These are phyloP conservation scores for Escovopsis sp. DNA, from an alignment of 2,329 filamentous ascomycete species.

Conservation along the genomic window DNA sequence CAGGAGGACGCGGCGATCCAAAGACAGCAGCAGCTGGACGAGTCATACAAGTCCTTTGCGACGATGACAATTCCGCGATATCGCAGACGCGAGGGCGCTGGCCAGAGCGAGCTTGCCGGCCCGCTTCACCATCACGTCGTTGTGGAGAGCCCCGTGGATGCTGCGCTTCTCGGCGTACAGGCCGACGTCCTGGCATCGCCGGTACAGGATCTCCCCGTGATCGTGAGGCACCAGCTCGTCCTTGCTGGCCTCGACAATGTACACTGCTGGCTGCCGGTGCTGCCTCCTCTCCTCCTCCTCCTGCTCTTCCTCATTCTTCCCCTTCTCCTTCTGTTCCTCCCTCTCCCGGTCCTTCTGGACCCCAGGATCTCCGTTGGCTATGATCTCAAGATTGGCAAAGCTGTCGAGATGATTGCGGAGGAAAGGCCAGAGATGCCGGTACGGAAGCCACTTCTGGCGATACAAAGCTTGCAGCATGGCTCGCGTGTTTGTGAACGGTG, in stretches of 20 bases:
- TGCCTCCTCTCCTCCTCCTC: no score
- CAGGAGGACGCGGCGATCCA: no score
- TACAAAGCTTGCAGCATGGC: slow-evolving; percentile 60
- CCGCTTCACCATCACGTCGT: slow-evolving; percentile 33
- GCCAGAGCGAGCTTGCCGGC: slow-evolving; percentile 30
- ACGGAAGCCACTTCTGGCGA: slow-evolving; percentile 67
- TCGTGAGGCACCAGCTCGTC: slow-evolving; percentile 42
- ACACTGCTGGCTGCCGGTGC: slow-evolving; percentile 20
- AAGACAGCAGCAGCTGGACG: no score
- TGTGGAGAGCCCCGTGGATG: slow-evolving; percentile 38
- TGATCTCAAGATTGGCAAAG: slow-evolving; percentile 31
- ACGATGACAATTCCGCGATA: slow-evolving; percentile 4
- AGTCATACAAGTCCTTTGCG: neutral
- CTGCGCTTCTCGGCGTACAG: slow-evolving; percentile 28
- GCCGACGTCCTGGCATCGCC: slow-evolving; percentile 31
- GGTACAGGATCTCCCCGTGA: slow-evolving; percentile 30
- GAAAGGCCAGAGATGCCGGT: slow-evolving; percentile 59
- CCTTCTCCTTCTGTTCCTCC: no score
- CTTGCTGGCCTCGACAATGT: slow-evolving; percentile 39
- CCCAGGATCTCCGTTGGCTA: slow-evolving; percentile 16
- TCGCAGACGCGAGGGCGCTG: slow-evolving; percentile 21
- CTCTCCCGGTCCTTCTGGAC: no score
- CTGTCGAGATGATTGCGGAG: slow-evolving; percentile 48
- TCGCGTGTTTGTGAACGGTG: slow-evolving; percentile 56
- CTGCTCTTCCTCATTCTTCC: no score